Base-by-base conservation (phyloP, 768 basidiomycete genomes). In the Leccinellum albellum region DNA sequence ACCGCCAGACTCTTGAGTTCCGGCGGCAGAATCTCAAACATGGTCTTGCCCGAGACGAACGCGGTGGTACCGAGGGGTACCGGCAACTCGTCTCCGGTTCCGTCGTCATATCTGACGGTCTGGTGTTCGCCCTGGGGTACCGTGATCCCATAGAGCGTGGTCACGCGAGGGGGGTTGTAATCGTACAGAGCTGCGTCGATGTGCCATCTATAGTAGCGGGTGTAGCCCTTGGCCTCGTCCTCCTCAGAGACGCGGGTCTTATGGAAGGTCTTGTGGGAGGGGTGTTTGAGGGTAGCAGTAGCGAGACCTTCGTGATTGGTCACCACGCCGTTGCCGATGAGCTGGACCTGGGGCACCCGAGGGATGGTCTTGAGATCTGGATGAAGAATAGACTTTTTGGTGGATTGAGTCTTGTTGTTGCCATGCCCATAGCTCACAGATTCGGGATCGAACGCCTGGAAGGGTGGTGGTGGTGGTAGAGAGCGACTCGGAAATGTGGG, bases 191-290 rank as follows among this genome's bases (percentile, higher is more conserved):
- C 91, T 1, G 94, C 92, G 63, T 94, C 93, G 71, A 94, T 94
- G 70, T 95, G 91, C 91, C 92, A 94, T 50, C 92, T 79, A 71
- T 92, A 94, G 79, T 89, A 94, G 37, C 92, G 81, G n/a, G 92
- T 94, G 46, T 79, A 71, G n/a, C 91, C 91, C 52, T 81, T 79
- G 8, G 74, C 83, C 63, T 89, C 88, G 59, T 94, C 92, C 65
- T 88, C 88, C 3, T 78, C 74, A 10, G 85, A 84, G 33, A 95
- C 79, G 21, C 72, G 73, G 32, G 87, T 88, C 74, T 91, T 92
- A 78, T 96, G 94, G 75, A 95, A 96, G 3, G 86, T 88, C 48
- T 80, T 84, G 73, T 95, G 92, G 50, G 82, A 84, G 3, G 91
- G 92, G 69, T 96, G 93, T 73, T 89, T 92, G 67, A 96, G 82